Evolutionary conservation across 306 rosid genomes (phyloP).

Genomic region (Cucumis sativus): DNA sequence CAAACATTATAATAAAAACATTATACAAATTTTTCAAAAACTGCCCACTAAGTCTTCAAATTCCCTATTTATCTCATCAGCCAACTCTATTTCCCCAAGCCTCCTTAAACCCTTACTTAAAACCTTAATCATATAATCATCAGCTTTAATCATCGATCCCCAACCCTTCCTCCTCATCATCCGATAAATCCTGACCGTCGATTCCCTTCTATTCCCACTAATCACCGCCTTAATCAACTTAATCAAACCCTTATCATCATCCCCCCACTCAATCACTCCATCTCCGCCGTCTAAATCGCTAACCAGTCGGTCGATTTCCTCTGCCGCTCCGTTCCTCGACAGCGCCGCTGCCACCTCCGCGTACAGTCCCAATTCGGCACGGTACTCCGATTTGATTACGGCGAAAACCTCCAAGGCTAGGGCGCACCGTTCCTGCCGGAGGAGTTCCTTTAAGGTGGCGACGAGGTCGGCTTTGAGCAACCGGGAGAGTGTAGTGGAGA

Average conservation of each 20-base stretch:
- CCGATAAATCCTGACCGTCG: constrained; percentile 61
- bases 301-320: constrained; percentile 53
- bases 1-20: not conserved
- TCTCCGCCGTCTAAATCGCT: constrained; percentile 25
- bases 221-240: constrained; percentile 54
- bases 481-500: constrained; percentile 52
- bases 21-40: not conserved
- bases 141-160: constrained; percentile 30
- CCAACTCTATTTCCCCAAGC: constrained; percentile 44
- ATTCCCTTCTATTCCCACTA: constrained; percentile 45
- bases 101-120: constrained; percentile 48
- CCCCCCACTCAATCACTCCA: constrained; percentile 23
- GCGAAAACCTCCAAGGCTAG: constrained; percentile 59
- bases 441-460: constrained; percentile 69
- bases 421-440: constrained; percentile 58
- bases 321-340: constrained; percentile 25
- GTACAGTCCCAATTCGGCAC: constrained; percentile 34
- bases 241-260: constrained; percentile 47
- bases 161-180: constrained; percentile 57
- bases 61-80: constrained; percentile 23
- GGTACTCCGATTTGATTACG: constrained; percentile 55
- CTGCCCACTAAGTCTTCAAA: constrained; percentile 9
- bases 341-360: constrained; percentile 43
- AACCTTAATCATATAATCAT: constrained; percentile 51
- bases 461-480: constrained; percentile 60